Conservation (phyloP, 352 stramenopile genomes). For the Pythium aristosporum region DNA sequence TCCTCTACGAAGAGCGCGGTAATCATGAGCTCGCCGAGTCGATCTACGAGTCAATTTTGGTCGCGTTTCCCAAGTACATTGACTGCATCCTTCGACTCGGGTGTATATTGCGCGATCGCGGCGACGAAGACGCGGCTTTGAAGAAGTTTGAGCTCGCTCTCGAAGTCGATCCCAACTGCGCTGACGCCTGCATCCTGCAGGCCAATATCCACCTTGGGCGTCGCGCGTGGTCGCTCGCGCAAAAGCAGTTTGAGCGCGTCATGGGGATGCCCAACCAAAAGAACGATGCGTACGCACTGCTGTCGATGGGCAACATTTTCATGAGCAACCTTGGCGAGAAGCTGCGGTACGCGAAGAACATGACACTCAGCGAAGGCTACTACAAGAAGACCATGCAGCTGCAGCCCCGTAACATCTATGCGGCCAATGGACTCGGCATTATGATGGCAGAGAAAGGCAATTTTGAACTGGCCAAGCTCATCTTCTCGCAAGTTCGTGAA, state of each 20-base stretch:
- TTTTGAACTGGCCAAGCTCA: slow-evolving; percentile 94
- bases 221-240: slow-evolving; percentile 93
- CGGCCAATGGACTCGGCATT: slow-evolving; percentile 96
- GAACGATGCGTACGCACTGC: slow-evolving; percentile 96
- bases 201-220: slow-evolving; percentile 95
- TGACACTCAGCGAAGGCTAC: slow-evolving; percentile 93
- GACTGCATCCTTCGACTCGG: slow-evolving; percentile 93
- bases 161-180: slow-evolving; percentile 87
- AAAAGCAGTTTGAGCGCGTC: slow-evolving; percentile 92
- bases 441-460: slow-evolving; percentile 98
- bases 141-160: slow-evolving; percentile 94
- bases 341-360: slow-evolving; percentile 95
- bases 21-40: slow-evolving; percentile 88
- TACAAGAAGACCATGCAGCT: slow-evolving; percentile 95
- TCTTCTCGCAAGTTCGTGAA: slow-evolving; percentile 96
- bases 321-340: slow-evolving; percentile 97
- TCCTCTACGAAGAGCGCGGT: slow-evolving; percentile 93
- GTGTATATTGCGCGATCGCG: slow-evolving; percentile 93
- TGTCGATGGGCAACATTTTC: slow-evolving; percentile 98
- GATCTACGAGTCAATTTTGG: slow-evolving; percentile 94
- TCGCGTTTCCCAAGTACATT: slow-evolving; percentile 93
- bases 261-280: slow-evolving; percentile 95
- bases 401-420: slow-evolving; percentile 94
- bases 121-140: slow-evolving; percentile 85
- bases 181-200: slow-evolving; percentile 93